Conservation (phyloP, 2,329 filamentous ascomycete genomes). For the Trichophyton simii region DNA sequence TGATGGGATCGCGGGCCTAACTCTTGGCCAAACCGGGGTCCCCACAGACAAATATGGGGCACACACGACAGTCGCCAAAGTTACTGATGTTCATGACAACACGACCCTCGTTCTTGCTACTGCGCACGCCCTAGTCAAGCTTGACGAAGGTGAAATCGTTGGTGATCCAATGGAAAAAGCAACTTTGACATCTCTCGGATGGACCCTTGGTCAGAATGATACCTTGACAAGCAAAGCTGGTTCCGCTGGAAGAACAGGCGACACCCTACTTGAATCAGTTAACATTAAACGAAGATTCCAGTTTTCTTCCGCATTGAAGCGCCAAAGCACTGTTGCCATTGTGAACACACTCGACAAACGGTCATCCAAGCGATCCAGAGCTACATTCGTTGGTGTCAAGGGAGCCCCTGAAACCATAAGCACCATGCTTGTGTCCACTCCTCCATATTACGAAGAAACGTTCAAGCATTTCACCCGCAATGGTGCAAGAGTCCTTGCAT, state of each 20-base stretch:
- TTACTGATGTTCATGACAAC: slow-evolving; percentile 58
- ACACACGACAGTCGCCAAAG: slow-evolving; percentile 62
- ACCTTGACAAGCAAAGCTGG: slow-evolving; percentile 55
- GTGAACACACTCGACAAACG: slow-evolving; percentile 59
- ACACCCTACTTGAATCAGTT: slow-evolving; percentile 53
- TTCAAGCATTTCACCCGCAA: slow-evolving; percentile 97
- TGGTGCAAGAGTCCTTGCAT: slow-evolving; percentile 81
- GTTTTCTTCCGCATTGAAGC: slow-evolving; percentile 91
- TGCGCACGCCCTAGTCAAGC: slow-evolving; percentile 85
- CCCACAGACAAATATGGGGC: slow-evolving; percentile 66
- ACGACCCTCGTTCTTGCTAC: slow-evolving; percentile 90
- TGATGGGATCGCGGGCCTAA: slow-evolving; percentile 85
- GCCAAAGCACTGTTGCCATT: slow-evolving; percentile 86
- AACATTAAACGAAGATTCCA: slow-evolving; percentile 96
- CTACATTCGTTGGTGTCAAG: slow-evolving; percentile 91
- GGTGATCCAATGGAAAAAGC: slow-evolving; percentile 99
- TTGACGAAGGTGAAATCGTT: slow-evolving; percentile 93
- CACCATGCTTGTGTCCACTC: slow-evolving; percentile 73
- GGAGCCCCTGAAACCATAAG: slow-evolving; percentile 94
- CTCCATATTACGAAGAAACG: slow-evolving; percentile 87
- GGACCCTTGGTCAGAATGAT: slow-evolving; percentile 85
- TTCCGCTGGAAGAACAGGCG: slow-evolving; percentile 32
- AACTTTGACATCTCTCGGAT: slow-evolving; percentile 76
- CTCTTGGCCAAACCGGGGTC: slow-evolving; percentile 54
- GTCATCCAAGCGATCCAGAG: slow-evolving; percentile 62